These are phyloP conservation scores for Madurella fahalii DNA, from an alignment of 2,329 filamentous ascomycete genomes.

Conservation along the genomic window DNA sequence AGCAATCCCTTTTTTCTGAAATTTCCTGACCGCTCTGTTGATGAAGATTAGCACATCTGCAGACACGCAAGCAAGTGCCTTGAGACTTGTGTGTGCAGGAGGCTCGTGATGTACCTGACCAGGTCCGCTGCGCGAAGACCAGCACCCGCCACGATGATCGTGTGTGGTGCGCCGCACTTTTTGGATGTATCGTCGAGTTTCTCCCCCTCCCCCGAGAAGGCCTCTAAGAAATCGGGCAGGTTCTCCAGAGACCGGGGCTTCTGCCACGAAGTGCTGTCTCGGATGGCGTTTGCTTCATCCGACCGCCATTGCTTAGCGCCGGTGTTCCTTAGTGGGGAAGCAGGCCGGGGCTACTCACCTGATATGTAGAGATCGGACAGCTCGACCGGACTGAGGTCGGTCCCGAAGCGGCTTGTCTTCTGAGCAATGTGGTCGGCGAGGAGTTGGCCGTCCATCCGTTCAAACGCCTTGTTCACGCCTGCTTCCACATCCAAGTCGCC, in stretches of 20 bases:
- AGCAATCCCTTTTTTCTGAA: constrained; percentile 71
- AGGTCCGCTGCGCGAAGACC: constrained; percentile 84
- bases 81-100: background rate
- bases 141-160: constrained; percentile 79
- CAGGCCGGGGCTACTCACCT: constrained; percentile 46
- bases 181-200: constrained; percentile 60
- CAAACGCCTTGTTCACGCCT: constrained; percentile 75
- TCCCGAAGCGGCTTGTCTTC: constrained; percentile 71
- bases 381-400: constrained; percentile 77
- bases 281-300: constrained; percentile 62
- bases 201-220: constrained; percentile 53
- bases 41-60: background rate
- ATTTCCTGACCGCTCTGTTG: constrained; percentile 64
- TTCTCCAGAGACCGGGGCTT: constrained; percentile 65
- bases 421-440: constrained; percentile 83
- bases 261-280: constrained; percentile 73
- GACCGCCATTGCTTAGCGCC: background rate
- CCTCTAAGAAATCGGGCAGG: constrained; percentile 74
- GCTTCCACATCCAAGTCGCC: constrained; percentile 61
- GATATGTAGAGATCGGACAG: constrained; percentile 77
- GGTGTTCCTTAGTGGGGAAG: no score
- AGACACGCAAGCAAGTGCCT: background rate
- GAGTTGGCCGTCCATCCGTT: constrained; percentile 75
- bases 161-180: constrained; percentile 73
- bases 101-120: constrained; percentile 51